Percentiles rank a stretch among this genome's conserved stretches.
These are phyloP conservation scores for Epichloe typhina DNA, from an alignment of 2,329 filamentous ascomycete species.

Conservation along the genomic window DNA sequence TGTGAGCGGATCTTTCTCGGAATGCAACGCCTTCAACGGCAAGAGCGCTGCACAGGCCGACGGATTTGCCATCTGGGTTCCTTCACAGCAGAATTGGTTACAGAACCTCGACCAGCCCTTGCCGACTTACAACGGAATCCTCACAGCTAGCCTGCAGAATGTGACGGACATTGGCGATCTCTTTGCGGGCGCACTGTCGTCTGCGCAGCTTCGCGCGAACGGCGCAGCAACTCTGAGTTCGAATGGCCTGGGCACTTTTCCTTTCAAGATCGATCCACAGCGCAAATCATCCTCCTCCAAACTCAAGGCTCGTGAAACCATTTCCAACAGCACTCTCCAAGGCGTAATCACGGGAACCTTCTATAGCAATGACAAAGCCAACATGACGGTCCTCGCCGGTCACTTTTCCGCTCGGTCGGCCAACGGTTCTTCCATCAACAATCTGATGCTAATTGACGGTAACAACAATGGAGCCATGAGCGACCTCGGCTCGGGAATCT, in stretches of 20 bases:
- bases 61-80: constrained; percentile 87
- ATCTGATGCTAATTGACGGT: constrained; percentile 71
- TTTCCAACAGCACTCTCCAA: constrained; percentile 29
- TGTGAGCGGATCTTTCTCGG: constrained; percentile 67
- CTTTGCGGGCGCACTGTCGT: constrained; percentile 73
- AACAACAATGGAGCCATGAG: constrained; percentile 51
- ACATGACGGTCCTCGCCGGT: constrained; percentile 78
- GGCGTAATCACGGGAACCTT: constrained; percentile 72
- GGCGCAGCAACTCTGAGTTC: constrained; percentile 56
- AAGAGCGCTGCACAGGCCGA: constrained; percentile 47
- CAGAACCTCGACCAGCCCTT: constrained; percentile 57
- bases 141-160: constrained; percentile 56
- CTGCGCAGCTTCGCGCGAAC: constrained; percentile 57
- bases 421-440: constrained; percentile 60
- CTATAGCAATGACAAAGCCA: constrained; percentile 54
- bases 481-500: constrained; percentile 55
- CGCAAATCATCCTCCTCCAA: constrained; percentile 14
- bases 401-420: constrained; percentile 63
- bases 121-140: constrained; percentile 55
- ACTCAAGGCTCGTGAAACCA: constrained; percentile 33
- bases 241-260: constrained; percentile 39
- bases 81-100: constrained; percentile 75
- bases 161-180: constrained; percentile 51
- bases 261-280: constrained; percentile 38
- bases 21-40: constrained; percentile 54